Percentiles rank a stretch among this genome's conserved stretches.
These are phyloP conservation scores for Dryas octopetala DNA, from an alignment of 306 rosid genomes.

Conservation along the genomic window DNA sequence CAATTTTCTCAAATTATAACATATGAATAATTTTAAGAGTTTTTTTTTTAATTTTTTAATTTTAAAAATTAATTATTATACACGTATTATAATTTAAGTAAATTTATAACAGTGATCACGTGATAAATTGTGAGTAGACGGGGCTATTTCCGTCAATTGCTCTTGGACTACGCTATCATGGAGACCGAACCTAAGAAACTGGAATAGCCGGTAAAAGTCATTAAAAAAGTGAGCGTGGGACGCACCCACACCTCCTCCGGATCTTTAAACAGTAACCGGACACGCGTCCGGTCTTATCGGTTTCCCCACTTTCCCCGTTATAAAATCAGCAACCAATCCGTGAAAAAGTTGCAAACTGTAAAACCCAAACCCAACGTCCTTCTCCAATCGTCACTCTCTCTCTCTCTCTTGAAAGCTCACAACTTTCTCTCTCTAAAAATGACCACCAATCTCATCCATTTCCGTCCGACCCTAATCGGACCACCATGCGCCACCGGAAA, in stretches of 20 bases:
- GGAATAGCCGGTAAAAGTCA: constrained; percentile 37
- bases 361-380: background rate
- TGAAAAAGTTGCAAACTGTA: background rate
- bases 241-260: constrained; percentile 19
- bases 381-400: background rate
- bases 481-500: constrained; percentile 48
- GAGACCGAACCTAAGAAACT: constrained; percentile 11
- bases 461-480: constrained; percentile 35
- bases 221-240: constrained; percentile 28
- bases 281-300: constrained; percentile 68
- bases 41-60: too few species aligned
- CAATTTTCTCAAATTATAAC: too few species aligned
- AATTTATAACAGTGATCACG: too few species aligned
- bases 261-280: background rate
- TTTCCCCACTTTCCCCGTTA: background rate
- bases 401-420: background rate
- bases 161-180: background rate
- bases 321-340: constrained; percentile 15
- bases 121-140: background rate
- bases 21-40: too few species aligned
- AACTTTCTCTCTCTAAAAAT: constrained; percentile 21
- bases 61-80: too few species aligned
- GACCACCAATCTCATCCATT: constrained; percentile 50
- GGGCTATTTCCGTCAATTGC: background rate
- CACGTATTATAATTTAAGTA: too few species aligned